phyloP scores from a whole-genome alignment of 768 basidiomycete species.

The Tylopilus rubrobrunneus region DNA sequence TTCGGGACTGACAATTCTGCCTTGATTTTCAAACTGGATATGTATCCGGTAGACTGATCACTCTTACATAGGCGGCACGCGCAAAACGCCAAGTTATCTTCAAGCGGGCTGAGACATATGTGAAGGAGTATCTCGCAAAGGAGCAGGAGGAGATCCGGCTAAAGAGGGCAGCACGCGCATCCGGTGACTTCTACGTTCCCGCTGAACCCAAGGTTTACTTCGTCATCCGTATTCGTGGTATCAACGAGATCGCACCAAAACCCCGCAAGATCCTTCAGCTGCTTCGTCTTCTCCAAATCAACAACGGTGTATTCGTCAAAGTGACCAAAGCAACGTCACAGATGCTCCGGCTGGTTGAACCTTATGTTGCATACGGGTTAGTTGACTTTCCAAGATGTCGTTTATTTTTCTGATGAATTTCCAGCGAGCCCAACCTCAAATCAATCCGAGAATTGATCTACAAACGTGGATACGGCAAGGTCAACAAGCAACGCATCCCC shows the following conservation, averaged over 20 bases:
- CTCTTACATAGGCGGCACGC: slow-evolving; percentile 63
- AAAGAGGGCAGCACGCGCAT: slow-evolving; percentile 85
- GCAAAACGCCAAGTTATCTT: slow-evolving; percentile 97
- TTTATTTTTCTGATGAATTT: slow-evolving; percentile 1
- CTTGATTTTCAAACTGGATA: not conserved
- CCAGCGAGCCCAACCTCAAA: slow-evolving; percentile 93
- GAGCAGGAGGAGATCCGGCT: slow-evolving; percentile 97
- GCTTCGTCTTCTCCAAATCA: slow-evolving; percentile 97
- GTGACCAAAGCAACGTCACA: slow-evolving; percentile 94
- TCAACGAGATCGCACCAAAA: slow-evolving; percentile 99
- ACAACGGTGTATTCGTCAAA: slow-evolving; percentile 98
- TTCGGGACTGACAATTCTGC: slow-evolving; percentile 58
- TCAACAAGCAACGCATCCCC: slow-evolving; percentile 96
- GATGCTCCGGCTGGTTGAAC: slow-evolving; percentile 97
- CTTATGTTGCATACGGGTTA: slow-evolving; percentile 95
- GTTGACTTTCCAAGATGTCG: slow-evolving; percentile 21
- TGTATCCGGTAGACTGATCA: slow-evolving; percentile 11
- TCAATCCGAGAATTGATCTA: slow-evolving; percentile 96
- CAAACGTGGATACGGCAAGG: slow-evolving; percentile 99
- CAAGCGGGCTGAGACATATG: slow-evolving; percentile 98
- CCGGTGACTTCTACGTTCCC: slow-evolving; percentile 96
- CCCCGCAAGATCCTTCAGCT: slow-evolving; percentile 99
- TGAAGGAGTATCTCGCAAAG: slow-evolving; percentile 90
- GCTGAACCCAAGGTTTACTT: slow-evolving; percentile 98
- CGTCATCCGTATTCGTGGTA: slow-evolving; percentile 97